Conservation (phyloP, 129 eudicot genomes). For the Daucus carota region DNA sequence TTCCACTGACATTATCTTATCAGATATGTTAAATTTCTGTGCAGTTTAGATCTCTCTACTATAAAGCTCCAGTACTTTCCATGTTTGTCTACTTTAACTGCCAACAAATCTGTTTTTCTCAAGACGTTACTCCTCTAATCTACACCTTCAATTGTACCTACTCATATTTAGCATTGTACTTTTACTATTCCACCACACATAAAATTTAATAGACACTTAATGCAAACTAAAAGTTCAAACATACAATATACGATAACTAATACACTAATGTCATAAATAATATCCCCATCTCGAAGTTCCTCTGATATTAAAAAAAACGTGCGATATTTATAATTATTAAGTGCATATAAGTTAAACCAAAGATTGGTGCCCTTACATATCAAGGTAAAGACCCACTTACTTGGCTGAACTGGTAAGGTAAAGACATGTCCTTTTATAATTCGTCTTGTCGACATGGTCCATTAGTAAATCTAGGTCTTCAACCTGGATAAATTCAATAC, state of each 20-base stretch:
- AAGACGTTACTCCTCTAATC: neutral
- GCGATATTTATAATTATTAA: no score
- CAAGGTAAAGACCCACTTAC: slow-evolving; percentile 17
- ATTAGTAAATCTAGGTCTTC: slow-evolving; percentile 48
- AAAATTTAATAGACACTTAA: neutral
- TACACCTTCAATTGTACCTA: neutral
- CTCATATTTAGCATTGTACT: neutral
- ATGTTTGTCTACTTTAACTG: neutral
- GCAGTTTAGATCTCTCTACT: no score
- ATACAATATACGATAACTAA: no score
- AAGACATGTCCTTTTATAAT: slow-evolving; percentile 43
- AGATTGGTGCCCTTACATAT: neutral
- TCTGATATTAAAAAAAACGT: no score
- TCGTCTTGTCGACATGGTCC: slow-evolving; percentile 42
- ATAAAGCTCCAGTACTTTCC: no score
- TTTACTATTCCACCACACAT: neutral
- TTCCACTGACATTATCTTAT: neutral
- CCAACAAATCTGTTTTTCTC: neutral
- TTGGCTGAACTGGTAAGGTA: slow-evolving; percentile 48
- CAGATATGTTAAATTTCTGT: neutral
- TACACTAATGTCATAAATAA: no score
- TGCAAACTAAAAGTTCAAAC: no score
- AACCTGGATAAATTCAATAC: slow-evolving; percentile 21
- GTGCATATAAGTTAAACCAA: no score
- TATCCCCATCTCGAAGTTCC: no score